Conservation (phyloP, 2,329 filamentous ascomycete genomes). For the Diplocarpon rosae region DNA sequence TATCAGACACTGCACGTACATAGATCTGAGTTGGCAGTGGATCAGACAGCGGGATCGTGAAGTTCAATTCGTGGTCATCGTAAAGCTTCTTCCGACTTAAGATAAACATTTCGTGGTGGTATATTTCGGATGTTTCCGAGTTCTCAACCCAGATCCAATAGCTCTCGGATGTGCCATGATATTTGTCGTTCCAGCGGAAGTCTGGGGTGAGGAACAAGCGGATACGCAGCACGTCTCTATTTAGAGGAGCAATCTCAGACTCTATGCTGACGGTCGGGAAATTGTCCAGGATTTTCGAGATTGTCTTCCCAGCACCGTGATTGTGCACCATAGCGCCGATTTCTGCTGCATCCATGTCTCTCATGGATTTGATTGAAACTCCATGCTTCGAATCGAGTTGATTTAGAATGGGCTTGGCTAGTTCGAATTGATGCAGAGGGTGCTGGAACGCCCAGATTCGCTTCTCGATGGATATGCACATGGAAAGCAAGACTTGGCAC, state of each 20-base stretch:
- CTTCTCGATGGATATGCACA: conserved; percentile 96
- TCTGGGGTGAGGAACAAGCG: conserved; percentile 78
- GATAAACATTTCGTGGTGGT: conserved; percentile 96
- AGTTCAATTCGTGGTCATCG: conserved; percentile 95
- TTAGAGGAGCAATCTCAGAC: conserved; percentile 88
- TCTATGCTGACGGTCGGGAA: conserved; percentile 90
- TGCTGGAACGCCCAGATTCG: conserved; percentile 93
- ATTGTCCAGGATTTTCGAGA: conserved; percentile 72
- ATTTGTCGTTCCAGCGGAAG: conserved; percentile 86
- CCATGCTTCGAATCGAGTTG: conserved; percentile 76
- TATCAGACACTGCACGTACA: conserved; percentile 83
- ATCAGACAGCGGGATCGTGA: conserved; percentile 90
- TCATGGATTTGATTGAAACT: conserved; percentile 67
- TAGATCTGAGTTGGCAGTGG: conserved; percentile 94
- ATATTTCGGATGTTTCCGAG: conserved; percentile 93
- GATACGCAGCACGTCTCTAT: conserved; percentile 88
- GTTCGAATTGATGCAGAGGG: conserved; percentile 87
- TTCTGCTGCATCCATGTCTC: conserved; percentile 87
- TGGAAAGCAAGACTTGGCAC: conserved; percentile 77
- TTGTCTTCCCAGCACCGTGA: conserved; percentile 70
- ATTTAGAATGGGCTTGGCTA: conserved; percentile 71
- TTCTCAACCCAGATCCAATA: conserved; percentile 99
- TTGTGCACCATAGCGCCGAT: conserved; percentile 90
- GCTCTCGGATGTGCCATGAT: conserved; percentile 89
- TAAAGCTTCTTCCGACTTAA: conserved; percentile 80